phyloP scores from a whole-genome alignment of 768 basidiomycete genomes.

The Phlegmacium glaucopus region DNA sequence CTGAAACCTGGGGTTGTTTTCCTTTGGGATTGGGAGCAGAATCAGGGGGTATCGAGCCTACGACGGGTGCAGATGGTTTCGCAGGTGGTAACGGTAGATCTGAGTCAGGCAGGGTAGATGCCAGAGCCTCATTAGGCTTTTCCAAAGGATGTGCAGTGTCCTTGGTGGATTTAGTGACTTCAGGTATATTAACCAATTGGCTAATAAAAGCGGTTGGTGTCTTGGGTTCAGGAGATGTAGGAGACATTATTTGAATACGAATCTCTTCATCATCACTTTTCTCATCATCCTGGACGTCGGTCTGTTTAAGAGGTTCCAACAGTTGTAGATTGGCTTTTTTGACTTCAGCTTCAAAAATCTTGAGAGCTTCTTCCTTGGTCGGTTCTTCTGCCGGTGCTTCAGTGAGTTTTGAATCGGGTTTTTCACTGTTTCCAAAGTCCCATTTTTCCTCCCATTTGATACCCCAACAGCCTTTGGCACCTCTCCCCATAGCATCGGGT shows the following conservation, averaged over 20 bases:
- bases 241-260: conserved; percentile 11
- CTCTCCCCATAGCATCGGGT: conserved; percentile 33
- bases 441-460: conserved; percentile 14
- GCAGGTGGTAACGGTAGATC: neutral
- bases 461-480: conserved; percentile 14
- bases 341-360: conserved; percentile 36
- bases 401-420: too few relatives aligned
- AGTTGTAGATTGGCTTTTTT: conserved; percentile 31
- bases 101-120: neutral
- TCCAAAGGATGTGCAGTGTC: neutral
- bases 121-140: neutral
- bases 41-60: neutral
- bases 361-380: conserved; percentile 15
- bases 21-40: neutral
- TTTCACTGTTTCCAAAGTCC: neutral
- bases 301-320: conserved; percentile 3
- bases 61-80: neutral
- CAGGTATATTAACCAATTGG: neutral
- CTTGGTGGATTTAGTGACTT: neutral
- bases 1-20: neutral
- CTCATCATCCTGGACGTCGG: neutral
- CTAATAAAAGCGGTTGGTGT: neutral
- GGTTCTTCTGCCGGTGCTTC: neutral
- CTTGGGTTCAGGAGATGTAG: conserved; percentile 24
- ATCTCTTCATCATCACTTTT: conserved; percentile 21